Percentiles rank a stretch among this genome's conserved stretches.
phyloP scores from a whole-genome alignment of 129 eudicot genomes.

The Ambrosia artemisiifolia region DNA sequence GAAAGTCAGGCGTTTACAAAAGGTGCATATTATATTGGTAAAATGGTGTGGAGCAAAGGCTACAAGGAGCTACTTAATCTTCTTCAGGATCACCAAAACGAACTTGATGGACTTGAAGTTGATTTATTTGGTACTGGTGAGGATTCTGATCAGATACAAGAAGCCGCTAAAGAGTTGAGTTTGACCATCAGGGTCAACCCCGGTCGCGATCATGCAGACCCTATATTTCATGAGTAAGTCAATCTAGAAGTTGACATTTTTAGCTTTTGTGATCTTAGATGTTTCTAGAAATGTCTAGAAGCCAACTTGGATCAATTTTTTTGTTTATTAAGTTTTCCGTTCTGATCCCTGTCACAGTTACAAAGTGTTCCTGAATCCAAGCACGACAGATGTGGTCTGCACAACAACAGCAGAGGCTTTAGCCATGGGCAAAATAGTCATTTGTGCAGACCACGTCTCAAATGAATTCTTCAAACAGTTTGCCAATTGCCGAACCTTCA shows the following conservation, averaged over 20 bases:
- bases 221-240: constrained; percentile 88
- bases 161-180: constrained; percentile 64
- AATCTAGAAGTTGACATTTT: not conserved
- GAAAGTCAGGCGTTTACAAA: constrained; percentile 55
- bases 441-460: constrained; percentile 89
- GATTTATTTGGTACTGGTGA: constrained; percentile 89
- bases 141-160: constrained; percentile 72
- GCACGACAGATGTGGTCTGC: constrained; percentile 96
- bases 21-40: constrained; percentile 92
- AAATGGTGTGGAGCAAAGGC: constrained; percentile 98
- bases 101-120: constrained; percentile 67
- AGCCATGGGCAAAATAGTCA: constrained; percentile 95
- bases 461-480: constrained; percentile 93
- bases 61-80: constrained; percentile 85
- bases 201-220: constrained; percentile 98
- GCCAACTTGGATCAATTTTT: no score
- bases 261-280: no score
- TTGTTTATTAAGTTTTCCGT: not conserved
- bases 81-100: constrained; percentile 63
- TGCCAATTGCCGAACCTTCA: constrained; percentile 78
- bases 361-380: constrained; percentile 91
- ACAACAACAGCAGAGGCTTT: constrained; percentile 94
- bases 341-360: constrained; percentile 45
- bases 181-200: constrained; percentile 69
- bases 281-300: no score